A percentile compares a stretch with the other conserved stretches of the same genome.
Evolutionary conservation across 2,329 filamentous ascomycete genomes (phyloP).

Genomic region (Pleurostoma richardsiae): DNA sequence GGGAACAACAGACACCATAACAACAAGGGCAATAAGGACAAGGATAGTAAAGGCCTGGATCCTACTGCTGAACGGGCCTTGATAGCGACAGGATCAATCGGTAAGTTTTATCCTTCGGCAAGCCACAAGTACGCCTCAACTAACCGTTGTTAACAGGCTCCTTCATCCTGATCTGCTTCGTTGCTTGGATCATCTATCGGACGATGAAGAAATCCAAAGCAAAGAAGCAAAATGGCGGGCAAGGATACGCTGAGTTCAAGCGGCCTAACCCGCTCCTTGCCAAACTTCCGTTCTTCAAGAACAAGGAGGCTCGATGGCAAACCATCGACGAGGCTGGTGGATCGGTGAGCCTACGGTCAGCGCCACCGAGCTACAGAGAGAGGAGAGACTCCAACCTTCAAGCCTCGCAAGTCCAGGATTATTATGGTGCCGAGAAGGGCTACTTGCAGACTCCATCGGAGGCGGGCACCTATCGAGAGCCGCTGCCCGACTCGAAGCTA

Average conservation of each 20-base stretch:
- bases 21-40: slow-evolving; percentile 1
- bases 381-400: slow-evolving; percentile 5
- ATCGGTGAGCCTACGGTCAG: neutral
- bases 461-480: no score
- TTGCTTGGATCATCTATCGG: slow-evolving; percentile 40
- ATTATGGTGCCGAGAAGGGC: slow-evolving; percentile 8
- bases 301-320: slow-evolving; percentile 17
- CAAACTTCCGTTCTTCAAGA: slow-evolving; percentile 28
- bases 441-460: no score
- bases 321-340: slow-evolving; percentile 18
- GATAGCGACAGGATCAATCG: slow-evolving; percentile 27
- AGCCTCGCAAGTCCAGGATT: slow-evolving; percentile 6
- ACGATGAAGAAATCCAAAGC: slow-evolving; percentile 25
- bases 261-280: slow-evolving; percentile 15
- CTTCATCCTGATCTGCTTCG: slow-evolving; percentile 37
- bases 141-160: slow-evolving; percentile 23
- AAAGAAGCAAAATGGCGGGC: slow-evolving; percentile 8
- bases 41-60: neutral
- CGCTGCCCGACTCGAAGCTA: no score
- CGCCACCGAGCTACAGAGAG: slow-evolving; percentile 14
- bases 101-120: slow-evolving; percentile 11
- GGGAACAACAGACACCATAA: neutral
- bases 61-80: slow-evolving; percentile 20
- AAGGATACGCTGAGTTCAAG: slow-evolving; percentile 1
- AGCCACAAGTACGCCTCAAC: neutral